Percentiles rank a stretch among this genome's conserved stretches.
Evolutionary conservation across 2,329 filamentous ascomycete genomes (phyloP).

Genomic region (Mollisia scopiformis): DNA sequence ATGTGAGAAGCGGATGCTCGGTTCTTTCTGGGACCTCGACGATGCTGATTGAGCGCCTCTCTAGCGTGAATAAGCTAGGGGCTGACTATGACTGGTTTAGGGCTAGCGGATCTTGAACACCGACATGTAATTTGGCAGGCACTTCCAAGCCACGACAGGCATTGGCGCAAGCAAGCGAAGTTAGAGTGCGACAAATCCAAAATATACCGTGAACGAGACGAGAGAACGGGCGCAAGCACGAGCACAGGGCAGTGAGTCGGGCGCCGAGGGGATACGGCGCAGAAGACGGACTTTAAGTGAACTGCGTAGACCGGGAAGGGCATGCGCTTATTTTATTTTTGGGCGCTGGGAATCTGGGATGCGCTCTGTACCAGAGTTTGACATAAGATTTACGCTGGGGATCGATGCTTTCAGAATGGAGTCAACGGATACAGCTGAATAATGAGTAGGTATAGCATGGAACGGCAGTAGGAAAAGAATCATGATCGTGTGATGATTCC

Average conservation of each 20-base stretch:
- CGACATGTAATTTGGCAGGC: neutral
- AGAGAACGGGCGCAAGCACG: neutral
- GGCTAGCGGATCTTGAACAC: neutral
- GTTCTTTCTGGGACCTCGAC: neutral
- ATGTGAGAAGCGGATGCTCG: conserved; percentile 6
- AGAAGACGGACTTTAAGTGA: neutral
- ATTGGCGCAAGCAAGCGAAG: neutral
- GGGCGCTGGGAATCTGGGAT: neutral
- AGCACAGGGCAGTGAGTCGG: neutral
- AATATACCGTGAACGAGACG: too few relatives aligned
- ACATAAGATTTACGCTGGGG: neutral
- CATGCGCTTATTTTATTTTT: neutral
- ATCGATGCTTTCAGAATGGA: neutral
- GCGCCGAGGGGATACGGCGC: too few relatives aligned
- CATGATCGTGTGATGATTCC: too few relatives aligned
- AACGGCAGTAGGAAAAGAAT: too few relatives aligned
- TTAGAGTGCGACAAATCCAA: too few relatives aligned
- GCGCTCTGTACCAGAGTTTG: too few relatives aligned
- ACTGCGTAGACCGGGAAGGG: neutral
- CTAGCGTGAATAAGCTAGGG: too few relatives aligned
- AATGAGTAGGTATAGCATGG: too few relatives aligned
- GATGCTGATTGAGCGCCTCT: neutral
- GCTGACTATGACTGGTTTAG: too few relatives aligned
- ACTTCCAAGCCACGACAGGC: neutral
- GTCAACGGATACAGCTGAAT: too few relatives aligned